Evolutionary conservation across 2,329 filamentous ascomycete genomes (phyloP), one percentile per base, ranked within the genome.

Genomic region (Pestalotiopsis sp.): DNA sequence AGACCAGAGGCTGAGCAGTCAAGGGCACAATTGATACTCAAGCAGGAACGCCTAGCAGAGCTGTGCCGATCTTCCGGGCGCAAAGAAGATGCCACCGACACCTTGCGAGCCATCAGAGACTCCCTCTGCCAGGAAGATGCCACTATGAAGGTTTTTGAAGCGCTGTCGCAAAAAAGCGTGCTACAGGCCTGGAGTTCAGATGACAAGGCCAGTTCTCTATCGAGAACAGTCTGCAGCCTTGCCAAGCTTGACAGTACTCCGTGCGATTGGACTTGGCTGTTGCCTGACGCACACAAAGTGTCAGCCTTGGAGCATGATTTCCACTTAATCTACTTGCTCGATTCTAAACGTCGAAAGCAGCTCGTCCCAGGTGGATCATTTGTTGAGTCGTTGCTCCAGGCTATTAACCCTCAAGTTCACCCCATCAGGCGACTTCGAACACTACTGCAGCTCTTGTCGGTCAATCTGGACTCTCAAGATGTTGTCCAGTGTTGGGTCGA

Each of bases 21-120:
- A 58, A 85, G 85, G 70, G 90, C 89, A 0, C 86, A 90, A 70
- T 79, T 93, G 1, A 79, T 86, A 0, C 84, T 84, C 66, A 94
- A 93, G 75, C 81, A 93, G 52, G 92, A 93, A 75, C 83, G 88
- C 12, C 85, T 92, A 72, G 91, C 88, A 2, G 89, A 92, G 52
- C 75, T 90, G 1, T 89, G 87, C 72, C 88, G 85, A 72, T 78
- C 81, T 1, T 78, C 82, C 14, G 87, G 87, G 4, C 83, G 87
- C 60, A 80, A 81, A 20, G 85, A 87, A 2, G 88, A 91, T 70
- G 87, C 91, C 0, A 82, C 88, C 12, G 83, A 85, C 39, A 86
- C 88, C 1, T 83, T 92, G 6, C 82, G 85, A 64, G 84, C 87
- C 17, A 87, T 93, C n/a, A 86, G 91, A 68, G 85, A 87, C 17